Evolutionary conservation across 1,284 basidiomycete species (phyloP), one percentile per base, ranked within the genome.

Genomic region (Tylopilus sp.): DNA sequence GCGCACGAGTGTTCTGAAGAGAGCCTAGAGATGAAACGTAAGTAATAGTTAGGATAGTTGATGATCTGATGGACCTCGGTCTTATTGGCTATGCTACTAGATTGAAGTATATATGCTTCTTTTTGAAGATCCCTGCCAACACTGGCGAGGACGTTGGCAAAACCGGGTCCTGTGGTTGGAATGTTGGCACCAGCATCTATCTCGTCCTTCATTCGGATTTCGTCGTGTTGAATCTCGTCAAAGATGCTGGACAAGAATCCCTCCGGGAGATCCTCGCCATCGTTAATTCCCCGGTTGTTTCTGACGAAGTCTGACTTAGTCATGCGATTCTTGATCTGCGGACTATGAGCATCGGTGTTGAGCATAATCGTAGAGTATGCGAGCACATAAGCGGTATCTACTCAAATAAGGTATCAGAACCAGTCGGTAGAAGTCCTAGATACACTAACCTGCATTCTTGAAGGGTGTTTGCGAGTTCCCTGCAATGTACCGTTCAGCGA

Each of bases 181-280:
- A 76, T 60, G 25, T 67, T 66, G 13, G 77, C 59, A 11, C 71
- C 71, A 31, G 81, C 73, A 57, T 93, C 92, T 25, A 93, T 73
- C 70, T 98, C 94, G 61, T 97, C 95, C 72, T 97, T 97, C 94
- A 98, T 97, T 59, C 90, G 81, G 61, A 98, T 97, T 69, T 98
- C 95, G 60, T 97, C 93, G 38, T 69, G 76, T 45, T 84, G 79
- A 57, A 98, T 97, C 41, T 96, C 91, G 58, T 97, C 92, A 66
- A 81, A 98, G 53, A 97, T 89, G 25, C 71, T 72, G 6, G 73
- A 76, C 31, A 97, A 67, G 40, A 89, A 73, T 21, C 95, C 90
- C 59, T 96, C 92, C 0, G 93, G 90, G 41, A 98, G 78, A 68
- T 95, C 86, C 38, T 77, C 75, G 45, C 82, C 82, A 60, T 97